A percentile compares a stretch with the other conserved stretches of the same genome.
Conservation (phyloP, 768 basidiomycete species). For the Calocybe gangraenosa region DNA sequence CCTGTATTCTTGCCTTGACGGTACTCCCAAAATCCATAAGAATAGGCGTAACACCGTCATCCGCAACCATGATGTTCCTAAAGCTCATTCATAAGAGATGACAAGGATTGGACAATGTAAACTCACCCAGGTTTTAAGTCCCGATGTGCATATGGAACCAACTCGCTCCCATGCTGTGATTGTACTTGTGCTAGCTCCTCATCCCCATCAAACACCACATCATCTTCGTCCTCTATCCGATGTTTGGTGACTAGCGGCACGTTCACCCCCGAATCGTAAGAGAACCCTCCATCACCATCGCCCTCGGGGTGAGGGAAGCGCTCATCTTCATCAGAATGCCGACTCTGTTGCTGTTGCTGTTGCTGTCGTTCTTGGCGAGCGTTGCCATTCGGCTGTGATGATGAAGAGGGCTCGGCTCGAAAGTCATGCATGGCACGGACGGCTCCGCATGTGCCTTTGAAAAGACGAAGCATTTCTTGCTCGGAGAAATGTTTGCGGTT, state of each 20-base stretch:
- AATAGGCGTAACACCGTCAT: constrained; percentile 82
- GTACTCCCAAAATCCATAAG: constrained; percentile 99
- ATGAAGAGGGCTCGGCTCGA: constrained; percentile 44
- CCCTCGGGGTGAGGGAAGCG: constrained; percentile 75
- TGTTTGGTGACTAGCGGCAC: constrained; percentile 62
- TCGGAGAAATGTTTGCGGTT: constrained; percentile 84
- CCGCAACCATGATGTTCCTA: constrained; percentile 96
- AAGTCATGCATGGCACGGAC: constrained; percentile 94
- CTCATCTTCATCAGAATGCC: constrained; percentile 55
- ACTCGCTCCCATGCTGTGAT: constrained; percentile 39
- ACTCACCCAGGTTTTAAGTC: constrained; percentile 94
- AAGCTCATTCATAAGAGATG: background rate
- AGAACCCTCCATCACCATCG: constrained; percentile 70
- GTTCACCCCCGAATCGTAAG: constrained; percentile 53
- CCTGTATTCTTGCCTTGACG: constrained; percentile 76
- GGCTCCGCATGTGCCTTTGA: constrained; percentile 92
- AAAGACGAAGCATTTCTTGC: constrained; percentile 81
- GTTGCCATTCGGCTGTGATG: constrained; percentile 9
- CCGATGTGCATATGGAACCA: constrained; percentile 91
- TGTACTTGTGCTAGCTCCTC: constrained; percentile 54
- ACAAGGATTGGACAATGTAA: background rate
- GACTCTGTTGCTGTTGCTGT: constrained; percentile 14
- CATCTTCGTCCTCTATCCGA: constrained; percentile 46
- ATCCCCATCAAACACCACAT: constrained; percentile 77
- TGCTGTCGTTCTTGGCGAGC: too few species aligned